phyloP scores from a whole-genome alignment of 331 rosid species.

The Malus hybrid region DNA sequence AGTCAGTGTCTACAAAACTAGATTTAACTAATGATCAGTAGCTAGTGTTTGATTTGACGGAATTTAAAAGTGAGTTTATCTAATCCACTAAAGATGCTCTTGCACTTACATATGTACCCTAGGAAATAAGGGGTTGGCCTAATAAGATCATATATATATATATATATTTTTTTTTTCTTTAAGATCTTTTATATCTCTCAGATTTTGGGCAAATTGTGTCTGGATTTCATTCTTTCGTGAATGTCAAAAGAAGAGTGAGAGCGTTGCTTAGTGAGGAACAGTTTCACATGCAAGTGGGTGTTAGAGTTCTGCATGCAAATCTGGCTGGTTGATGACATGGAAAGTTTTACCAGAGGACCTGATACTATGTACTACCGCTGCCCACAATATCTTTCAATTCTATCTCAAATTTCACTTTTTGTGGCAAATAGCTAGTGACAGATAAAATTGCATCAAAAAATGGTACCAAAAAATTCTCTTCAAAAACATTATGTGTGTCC shows the following conservation, averaged over 20 bases:
- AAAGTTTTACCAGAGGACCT: constrained; percentile 53
- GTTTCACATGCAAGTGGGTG: constrained; percentile 36
- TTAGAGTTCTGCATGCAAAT: constrained; percentile 2
- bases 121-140: not conserved
- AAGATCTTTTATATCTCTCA: not conserved
- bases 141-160: not conserved
- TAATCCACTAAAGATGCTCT: too few relatives aligned
- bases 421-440: constrained; percentile 42
- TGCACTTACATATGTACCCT: not conserved
- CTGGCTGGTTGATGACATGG: constrained; percentile 45
- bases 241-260: not conserved
- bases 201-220: not conserved
- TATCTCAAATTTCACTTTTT: constrained; percentile 35
- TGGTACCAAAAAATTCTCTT: constrained; percentile 16
- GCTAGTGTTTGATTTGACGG: too few relatives aligned
- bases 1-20: too few relatives aligned
- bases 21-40: too few relatives aligned
- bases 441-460: constrained; percentile 38
- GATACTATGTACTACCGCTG: constrained; percentile 42
- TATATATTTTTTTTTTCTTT: not conserved
- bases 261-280: constrained; percentile 13
- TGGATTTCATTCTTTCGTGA: not conserved
- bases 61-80: too few relatives aligned
- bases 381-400: constrained; percentile 38
- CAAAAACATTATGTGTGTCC: not conserved